Conservation (phyloP, 306 rosid genomes). For the Cicer arietinum region DNA sequence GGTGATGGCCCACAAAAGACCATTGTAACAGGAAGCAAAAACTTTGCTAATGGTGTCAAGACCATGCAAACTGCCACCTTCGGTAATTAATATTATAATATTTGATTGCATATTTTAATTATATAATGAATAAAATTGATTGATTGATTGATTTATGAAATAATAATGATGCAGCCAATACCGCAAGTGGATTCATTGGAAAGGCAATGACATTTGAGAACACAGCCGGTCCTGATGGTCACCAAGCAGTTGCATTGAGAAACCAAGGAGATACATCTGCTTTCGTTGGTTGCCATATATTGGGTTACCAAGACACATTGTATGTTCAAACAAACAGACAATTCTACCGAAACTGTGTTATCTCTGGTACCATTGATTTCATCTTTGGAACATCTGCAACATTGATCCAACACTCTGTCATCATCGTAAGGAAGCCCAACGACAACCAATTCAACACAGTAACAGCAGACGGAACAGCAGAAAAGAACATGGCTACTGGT, state of each 20-base stretch:
- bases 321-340: slow-evolving; percentile 65
- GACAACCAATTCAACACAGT: slow-evolving; percentile 54
- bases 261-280: slow-evolving; percentile 59
- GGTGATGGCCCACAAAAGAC: slow-evolving; percentile 76
- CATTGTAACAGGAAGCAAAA: slow-evolving; percentile 61
- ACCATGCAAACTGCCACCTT: slow-evolving; percentile 64
- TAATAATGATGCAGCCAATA: slow-evolving; percentile 31
- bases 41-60: slow-evolving; percentile 35
- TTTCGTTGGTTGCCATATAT: slow-evolving; percentile 55
- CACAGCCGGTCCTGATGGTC: slow-evolving; percentile 70
- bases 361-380: slow-evolving; percentile 75
- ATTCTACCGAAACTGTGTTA: slow-evolving; percentile 71
- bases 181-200: slow-evolving; percentile 54
- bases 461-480: slow-evolving; percentile 57
- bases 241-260: slow-evolving; percentile 76
- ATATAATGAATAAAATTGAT: too few species aligned
- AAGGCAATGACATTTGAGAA: slow-evolving; percentile 64
- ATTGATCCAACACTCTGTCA: slow-evolving; percentile 61
- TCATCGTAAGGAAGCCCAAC: slow-evolving; percentile 58
- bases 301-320: slow-evolving; percentile 70
- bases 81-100: slow-evolving; percentile 38
- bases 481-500: slow-evolving; percentile 29
- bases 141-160: not conserved
- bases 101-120: too few species aligned
- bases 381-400: slow-evolving; percentile 60